Evolutionary conservation across 192 early-diverging fungal species (phyloP).

Genomic region (Helicostylum pulchrum): DNA sequence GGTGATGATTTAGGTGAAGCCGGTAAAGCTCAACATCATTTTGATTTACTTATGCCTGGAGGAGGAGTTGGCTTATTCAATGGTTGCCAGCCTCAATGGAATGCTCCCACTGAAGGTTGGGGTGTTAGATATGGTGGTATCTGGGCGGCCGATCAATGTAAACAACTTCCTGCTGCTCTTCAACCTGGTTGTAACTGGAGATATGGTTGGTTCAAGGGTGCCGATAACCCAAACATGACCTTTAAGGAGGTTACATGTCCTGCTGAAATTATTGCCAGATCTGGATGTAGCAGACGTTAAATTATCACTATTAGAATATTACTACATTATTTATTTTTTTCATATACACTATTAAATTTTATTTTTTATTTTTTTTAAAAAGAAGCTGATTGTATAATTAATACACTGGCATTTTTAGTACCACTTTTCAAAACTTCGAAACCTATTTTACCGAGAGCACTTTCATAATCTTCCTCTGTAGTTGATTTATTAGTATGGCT

Average conservation of each 20-base stretch:
- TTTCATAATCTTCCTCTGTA: too few relatives aligned
- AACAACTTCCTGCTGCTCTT: constrained; percentile 12
- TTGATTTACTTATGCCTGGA: constrained; percentile 28
- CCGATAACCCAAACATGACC: constrained; percentile 20
- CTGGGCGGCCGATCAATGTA: constrained; percentile 10
- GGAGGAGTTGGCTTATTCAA: constrained; percentile 33
- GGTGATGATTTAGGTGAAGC: constrained; percentile 17
- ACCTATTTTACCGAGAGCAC: too few relatives aligned
- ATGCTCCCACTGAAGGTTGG: constrained; percentile 20
- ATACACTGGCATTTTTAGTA: too few relatives aligned
- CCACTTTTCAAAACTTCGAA: too few relatives aligned
- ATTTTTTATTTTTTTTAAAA: too few relatives aligned
- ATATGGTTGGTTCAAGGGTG: constrained; percentile 20
- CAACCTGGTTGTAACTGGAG: constrained; percentile 27
- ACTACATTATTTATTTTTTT: neutral
- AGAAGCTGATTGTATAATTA: too few relatives aligned
- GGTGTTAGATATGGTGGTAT: constrained; percentile 23
- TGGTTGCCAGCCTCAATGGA: constrained; percentile 21
- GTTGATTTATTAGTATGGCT: too few relatives aligned
- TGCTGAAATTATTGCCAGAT: constrained; percentile 15
- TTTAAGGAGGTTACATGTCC: constrained; percentile 22
- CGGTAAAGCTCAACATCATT: constrained; percentile 5
- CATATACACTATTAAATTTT: too few relatives aligned
- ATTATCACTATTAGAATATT: constrained; percentile 4
- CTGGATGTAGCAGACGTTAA: constrained; percentile 19